phyloP scores from a whole-genome alignment of 495 filamentous ascomycete species.

The Neurospora sp. region DNA sequence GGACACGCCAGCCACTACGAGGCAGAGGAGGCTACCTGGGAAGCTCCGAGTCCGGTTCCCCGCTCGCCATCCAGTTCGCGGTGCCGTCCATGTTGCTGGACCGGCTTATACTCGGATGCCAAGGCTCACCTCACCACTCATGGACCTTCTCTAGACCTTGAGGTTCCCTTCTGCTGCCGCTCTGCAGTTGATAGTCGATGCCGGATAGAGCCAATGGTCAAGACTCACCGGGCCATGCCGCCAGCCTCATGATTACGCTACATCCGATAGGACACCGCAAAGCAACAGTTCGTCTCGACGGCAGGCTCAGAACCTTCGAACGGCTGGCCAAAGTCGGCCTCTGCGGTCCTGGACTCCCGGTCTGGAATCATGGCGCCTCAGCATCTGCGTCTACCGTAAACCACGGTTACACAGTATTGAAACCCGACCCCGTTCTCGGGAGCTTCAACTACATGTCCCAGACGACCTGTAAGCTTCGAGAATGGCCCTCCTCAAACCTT shows the following conservation, averaged over 20 bases:
- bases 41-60: not conserved
- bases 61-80: not conserved
- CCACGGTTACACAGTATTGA: not conserved
- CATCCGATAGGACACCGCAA: conserved; percentile 19
- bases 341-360: not conserved
- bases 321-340: not conserved
- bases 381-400: not conserved
- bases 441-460: not conserved
- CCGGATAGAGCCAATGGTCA: conserved; percentile 9
- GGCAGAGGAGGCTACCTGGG: not conserved
- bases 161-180: not conserved
- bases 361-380: not conserved
- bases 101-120: not conserved
- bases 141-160: not conserved
- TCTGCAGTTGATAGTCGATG: conserved; percentile 6
- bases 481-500: not conserved
- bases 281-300: not conserved
- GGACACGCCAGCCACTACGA: not conserved
- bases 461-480: not conserved
- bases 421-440: not conserved
- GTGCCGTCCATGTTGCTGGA: not conserved
- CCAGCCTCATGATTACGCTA: conserved; percentile 22
- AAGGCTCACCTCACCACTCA: not conserved
- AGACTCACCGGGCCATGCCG: conserved; percentile 19
- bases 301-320: not conserved